These are phyloP conservation scores for Tricholoma flavovirens DNA, from an alignment of 768 basidiomycete species.

Conservation along the genomic window DNA sequence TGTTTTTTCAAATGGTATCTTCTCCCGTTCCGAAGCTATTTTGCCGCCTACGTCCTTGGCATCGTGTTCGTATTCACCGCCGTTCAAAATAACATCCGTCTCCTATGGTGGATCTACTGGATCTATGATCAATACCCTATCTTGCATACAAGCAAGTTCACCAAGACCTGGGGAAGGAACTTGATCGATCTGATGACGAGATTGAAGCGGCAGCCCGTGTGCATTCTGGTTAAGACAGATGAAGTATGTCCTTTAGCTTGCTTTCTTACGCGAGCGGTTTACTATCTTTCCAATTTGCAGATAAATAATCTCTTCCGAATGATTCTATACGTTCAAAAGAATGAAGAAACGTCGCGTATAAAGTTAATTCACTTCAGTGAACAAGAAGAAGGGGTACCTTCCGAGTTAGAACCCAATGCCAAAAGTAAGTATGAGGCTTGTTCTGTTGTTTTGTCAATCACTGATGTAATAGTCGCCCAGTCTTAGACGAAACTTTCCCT, in stretches of 20 bases:
- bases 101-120: constrained; percentile 56
- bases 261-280: no score
- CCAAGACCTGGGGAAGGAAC: constrained; percentile 35
- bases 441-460: neutral
- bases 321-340: constrained; percentile 58
- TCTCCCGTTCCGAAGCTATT: constrained; percentile 38
- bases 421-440: constrained; percentile 49
- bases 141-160: constrained; percentile 35
- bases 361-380: constrained; percentile 67
- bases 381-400: constrained; percentile 47
- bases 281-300: constrained; percentile 27
- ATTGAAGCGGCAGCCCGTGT: constrained; percentile 49
- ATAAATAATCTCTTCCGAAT: constrained; percentile 61
- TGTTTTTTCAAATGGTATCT: neutral
- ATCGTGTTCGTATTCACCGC: constrained; percentile 42
- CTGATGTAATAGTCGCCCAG: constrained; percentile 16
- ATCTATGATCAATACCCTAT: constrained; percentile 52
- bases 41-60: constrained; percentile 53
- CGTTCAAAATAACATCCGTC: constrained; percentile 48
- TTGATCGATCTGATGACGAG: constrained; percentile 40
- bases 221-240: constrained; percentile 57
- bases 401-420: constrained; percentile 68
- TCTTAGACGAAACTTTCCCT: constrained; percentile 60
- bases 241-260: constrained; percentile 39
- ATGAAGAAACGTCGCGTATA: constrained; percentile 65